phyloP scores from a whole-genome alignment of 2,329 filamentous ascomycete genomes.

The Pyrenophora graminea region DNA sequence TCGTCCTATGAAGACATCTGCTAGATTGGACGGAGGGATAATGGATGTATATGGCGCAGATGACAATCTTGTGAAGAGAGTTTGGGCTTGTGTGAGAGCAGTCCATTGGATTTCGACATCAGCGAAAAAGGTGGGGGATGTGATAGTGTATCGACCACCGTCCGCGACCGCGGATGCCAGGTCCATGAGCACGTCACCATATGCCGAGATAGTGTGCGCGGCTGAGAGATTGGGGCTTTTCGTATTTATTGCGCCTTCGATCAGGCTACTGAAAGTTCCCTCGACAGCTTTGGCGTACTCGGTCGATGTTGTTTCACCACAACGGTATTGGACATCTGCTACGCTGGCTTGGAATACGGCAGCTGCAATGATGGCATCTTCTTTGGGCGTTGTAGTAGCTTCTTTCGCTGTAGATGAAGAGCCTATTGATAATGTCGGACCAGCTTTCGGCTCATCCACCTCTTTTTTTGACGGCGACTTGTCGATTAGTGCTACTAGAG shows the following conservation, averaged over 20 bases:
- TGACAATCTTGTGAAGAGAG: constrained; percentile 32
- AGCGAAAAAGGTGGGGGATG: constrained; percentile 16
- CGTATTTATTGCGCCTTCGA: constrained; percentile 52
- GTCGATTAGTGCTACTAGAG: constrained; percentile 52
- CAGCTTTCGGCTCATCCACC: constrained; percentile 34
- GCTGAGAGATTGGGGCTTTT: constrained; percentile 55
- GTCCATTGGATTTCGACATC: constrained; percentile 39
- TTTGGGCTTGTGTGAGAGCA: constrained; percentile 38
- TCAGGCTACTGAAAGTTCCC: constrained; percentile 39
- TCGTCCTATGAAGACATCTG: constrained; percentile 39
- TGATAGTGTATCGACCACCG: constrained; percentile 17
- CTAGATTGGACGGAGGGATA: constrained; percentile 32
- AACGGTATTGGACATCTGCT: constrained; percentile 61
- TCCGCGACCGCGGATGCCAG: constrained; percentile 56
- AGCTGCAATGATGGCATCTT: constrained; percentile 59
- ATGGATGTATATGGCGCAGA: constrained; percentile 19
- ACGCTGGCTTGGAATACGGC: constrained; percentile 62
- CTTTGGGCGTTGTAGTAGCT: constrained; percentile 47
- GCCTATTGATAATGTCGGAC: constrained; percentile 41
- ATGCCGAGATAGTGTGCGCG: constrained; percentile 57
- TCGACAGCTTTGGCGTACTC: constrained; percentile 57
- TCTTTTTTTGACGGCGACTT: constrained; percentile 19
- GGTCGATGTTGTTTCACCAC: constrained; percentile 53
- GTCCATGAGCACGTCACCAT: constrained; percentile 61
- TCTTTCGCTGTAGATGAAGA: constrained; percentile 24